Base-by-base conservation (phyloP, 345 rosid species). In the Boechera retrofracta region DNA sequence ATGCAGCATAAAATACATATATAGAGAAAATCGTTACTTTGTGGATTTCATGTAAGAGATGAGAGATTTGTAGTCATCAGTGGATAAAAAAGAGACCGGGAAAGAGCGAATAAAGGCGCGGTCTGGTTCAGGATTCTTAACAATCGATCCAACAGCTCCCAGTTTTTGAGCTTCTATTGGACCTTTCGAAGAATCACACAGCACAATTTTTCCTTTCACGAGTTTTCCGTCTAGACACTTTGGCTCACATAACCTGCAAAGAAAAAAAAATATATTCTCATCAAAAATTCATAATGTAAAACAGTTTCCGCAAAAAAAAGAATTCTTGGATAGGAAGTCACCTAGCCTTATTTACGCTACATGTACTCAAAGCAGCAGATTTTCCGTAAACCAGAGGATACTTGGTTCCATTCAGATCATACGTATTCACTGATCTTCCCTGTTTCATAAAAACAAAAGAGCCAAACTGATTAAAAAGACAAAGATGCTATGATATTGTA, bases 381-480 rank as follows among this genome's bases (percentile, higher is more conserved):
- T 36, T 3, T 5, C 80, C 83, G n/a, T 64, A 48, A 10, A 77
- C 60, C 29, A 86, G 53, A 13, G 86, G 89, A 41, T 64, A 57
- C 24, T 52, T 58, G 48, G 32, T 67, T 66, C 83, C 79, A 28
- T 73, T 48, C 4, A 74, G 42, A 39, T 61, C 73, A 47, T 75
- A 80, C 2, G 84, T 13, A 67, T 86, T 82, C 12, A 86, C 44
- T 4, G 89, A 73, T 32, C 41, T 29, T 4, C 89, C 85, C 89
- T 84, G 77, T 66, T 68, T 72, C 39, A 38, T 2, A 5, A 29
- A 39, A 13, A 0, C 13, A 64, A 18, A 12, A 36, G 41, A 38
- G 21, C 8, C 2, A 62, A 32, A 33, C 41, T 15, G 7, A 16
- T 21, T 32, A 9, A 51, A 72, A 32, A 1, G 9, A 42, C 55